Percentiles rank a stretch among this genome's conserved stretches.
Conservation (phyloP, 345 rosid species). For the Ricinus communis region DNA sequence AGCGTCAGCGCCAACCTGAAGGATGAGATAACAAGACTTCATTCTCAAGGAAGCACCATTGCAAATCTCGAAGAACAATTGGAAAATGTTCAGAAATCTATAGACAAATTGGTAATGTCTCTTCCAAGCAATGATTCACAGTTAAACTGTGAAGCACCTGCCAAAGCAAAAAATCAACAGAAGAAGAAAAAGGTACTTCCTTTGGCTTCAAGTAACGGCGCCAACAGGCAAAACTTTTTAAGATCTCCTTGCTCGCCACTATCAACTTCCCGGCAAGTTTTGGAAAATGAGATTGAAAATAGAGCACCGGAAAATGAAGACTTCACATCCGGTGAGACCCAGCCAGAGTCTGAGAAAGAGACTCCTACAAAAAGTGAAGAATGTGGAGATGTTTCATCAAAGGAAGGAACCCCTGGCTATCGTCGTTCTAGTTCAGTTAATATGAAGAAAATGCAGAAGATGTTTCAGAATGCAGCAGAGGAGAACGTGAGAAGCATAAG, state of each 20-base stretch:
- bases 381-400: slow-evolving; percentile 74
- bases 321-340: slow-evolving; percentile 38
- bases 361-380: slow-evolving; percentile 82
- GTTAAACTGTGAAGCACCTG: slow-evolving; percentile 47
- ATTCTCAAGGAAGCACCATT: slow-evolving; percentile 91
- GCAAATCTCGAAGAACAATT: slow-evolving; percentile 94
- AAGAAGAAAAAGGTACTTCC: slow-evolving; percentile 89
- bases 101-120: slow-evolving; percentile 93
- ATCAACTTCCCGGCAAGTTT: slow-evolving; percentile 69
- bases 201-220: slow-evolving; percentile 65
- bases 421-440: slow-evolving; percentile 84
- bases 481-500: slow-evolving; percentile 96
- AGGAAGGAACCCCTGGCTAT: slow-evolving; percentile 73
- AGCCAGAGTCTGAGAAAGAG: slow-evolving; percentile 55
- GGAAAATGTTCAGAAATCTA: slow-evolving; percentile 95
- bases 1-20: slow-evolving; percentile 93
- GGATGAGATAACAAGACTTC: slow-evolving; percentile 98
- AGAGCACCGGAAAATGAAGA: slow-evolving; percentile 68
- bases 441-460: slow-evolving; percentile 97
- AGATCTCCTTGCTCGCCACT: slow-evolving; percentile 92
- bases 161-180: slow-evolving; percentile 63
- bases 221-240: slow-evolving; percentile 68
- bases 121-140: slow-evolving; percentile 63
- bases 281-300: slow-evolving; percentile 78
- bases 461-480: slow-evolving; percentile 99